phyloP scores from a whole-genome alignment of 352 stramenopile species.

The Globisporangium echinulatum region DNA sequence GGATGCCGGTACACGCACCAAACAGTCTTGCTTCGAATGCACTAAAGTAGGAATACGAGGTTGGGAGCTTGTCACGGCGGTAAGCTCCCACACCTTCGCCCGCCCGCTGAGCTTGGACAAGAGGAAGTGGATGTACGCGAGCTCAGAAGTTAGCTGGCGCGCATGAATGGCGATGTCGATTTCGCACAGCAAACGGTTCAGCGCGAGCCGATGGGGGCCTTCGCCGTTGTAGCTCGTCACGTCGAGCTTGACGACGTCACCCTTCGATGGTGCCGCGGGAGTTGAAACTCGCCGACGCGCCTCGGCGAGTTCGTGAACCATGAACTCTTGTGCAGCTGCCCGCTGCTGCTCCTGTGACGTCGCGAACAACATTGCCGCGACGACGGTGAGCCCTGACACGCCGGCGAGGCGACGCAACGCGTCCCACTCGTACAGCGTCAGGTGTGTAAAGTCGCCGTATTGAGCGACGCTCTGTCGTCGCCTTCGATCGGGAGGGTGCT shows the following conservation, averaged over 20 bases:
- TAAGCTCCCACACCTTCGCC: no score
- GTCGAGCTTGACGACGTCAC: background rate
- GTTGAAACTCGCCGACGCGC: background rate
- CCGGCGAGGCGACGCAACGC: background rate
- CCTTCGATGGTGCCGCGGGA: background rate
- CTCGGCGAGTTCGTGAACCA: background rate
- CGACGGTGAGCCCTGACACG: background rate
- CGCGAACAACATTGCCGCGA: background rate
- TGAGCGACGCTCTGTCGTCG: background rate
- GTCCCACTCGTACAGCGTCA: background rate
- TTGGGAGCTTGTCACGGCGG: no score
- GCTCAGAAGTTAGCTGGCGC: background rate
- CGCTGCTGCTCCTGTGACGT: background rate
- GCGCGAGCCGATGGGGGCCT: background rate
- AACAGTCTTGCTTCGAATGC: no score
- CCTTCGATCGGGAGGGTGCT: background rate
- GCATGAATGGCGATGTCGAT: background rate
- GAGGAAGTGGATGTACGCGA: background rate
- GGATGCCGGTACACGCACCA: no score
- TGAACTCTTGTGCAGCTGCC: background rate
- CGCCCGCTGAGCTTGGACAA: background rate
- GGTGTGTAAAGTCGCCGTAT: background rate
- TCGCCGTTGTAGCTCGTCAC: background rate
- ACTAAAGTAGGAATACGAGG: no score
- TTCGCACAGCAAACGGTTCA: background rate